Evolutionary conservation across 2,329 filamentous ascomycete species (phyloP).

Genomic region (Aspergillus versicolor): DNA sequence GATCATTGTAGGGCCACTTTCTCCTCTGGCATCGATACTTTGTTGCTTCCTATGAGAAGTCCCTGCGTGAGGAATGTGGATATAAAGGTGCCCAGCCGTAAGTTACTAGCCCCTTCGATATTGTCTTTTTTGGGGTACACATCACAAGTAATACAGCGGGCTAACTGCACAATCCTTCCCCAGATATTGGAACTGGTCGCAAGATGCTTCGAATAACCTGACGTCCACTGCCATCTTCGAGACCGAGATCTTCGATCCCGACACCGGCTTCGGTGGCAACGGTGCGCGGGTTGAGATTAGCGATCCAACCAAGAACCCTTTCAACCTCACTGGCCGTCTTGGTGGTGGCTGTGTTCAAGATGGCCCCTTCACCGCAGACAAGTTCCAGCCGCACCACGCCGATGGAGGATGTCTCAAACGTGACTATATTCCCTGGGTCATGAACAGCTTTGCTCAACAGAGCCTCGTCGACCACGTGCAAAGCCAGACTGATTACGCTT

Average conservation of each 20-base stretch:
- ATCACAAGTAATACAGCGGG: background rate
- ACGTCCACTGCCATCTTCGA: conserved; percentile 17
- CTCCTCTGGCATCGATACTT: conserved; percentile 47
- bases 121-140: background rate
- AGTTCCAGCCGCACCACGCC: conserved; percentile 13
- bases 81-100: conserved; percentile 46
- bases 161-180: background rate
- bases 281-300: conserved; percentile 12
- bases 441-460: conserved; percentile 19
- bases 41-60: conserved; percentile 42
- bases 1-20: conserved; percentile 27
- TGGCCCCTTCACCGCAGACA: conserved; percentile 14
- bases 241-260: conserved; percentile 16
- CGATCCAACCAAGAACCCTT: conserved; percentile 12
- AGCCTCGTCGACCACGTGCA: conserved; percentile 16
- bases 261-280: conserved; percentile 18
- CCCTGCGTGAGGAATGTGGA: conserved; percentile 42
- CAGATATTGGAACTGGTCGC: conserved; percentile 36
- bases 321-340: conserved; percentile 17
- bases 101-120: background rate
- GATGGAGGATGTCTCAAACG: conserved; percentile 15
- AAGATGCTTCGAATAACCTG: conserved; percentile 22
- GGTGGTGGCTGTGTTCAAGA: conserved; percentile 18
- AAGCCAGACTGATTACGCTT: conserved; percentile 17
- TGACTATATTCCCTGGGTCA: conserved; percentile 19